Base-by-base conservation (phyloP, 1,284 basidiomycete species). In the Malassezia sp. region DNA sequence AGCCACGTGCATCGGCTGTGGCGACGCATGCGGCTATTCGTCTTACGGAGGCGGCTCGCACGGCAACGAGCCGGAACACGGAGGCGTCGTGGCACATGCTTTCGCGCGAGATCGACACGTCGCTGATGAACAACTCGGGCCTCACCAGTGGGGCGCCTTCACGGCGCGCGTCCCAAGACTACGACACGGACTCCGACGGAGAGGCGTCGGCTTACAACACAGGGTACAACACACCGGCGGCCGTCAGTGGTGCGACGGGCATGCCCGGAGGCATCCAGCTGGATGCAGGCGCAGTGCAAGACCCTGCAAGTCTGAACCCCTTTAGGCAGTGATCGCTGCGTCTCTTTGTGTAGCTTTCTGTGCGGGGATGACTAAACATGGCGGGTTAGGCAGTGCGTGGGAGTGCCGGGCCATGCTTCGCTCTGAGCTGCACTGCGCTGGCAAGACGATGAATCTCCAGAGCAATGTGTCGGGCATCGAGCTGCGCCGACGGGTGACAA, bases 41-140 rank as follows among this genome's bases (percentile, higher is more conserved):
- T n/a, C 32, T 42, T 23, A 22, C 20, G 24, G 27, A 39, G 15
- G 48, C 48, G 4, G 42, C 34, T 2, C 34, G 35, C 11, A 28
- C 10, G 22, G 15, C 22, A 22, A 31, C 10, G 22, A n/a, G n/a
- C n/a, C n/a, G n/a, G n/a, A n/a, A n/a, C n/a, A n/a, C 14, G 10
- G 30, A 31, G n/a, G 23, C 18, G 14, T 23, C 11, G 9, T 26
- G 26, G 35, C 5, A 11, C 7, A 26, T 11, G 5, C 42, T 50
- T 8, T 38, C 41, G 17, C 31, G 37, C 18, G 29, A 45, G n/a
- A 30, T 50, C 4, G 48, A 50, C 30, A 27, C 36, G 10, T 42
- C 48, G n/a, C 37, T 50, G 10, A 18, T 50, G 28, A 22, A 33
- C 14, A 38, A 50, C 32, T 50, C 48, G 11, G 48, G 48, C 30